Evolutionary conservation across 2,329 filamentous ascomycete genomes (phyloP), one percentile per base, ranked within the genome.

Genomic region (Pseudogymnoascus sp.): DNA sequence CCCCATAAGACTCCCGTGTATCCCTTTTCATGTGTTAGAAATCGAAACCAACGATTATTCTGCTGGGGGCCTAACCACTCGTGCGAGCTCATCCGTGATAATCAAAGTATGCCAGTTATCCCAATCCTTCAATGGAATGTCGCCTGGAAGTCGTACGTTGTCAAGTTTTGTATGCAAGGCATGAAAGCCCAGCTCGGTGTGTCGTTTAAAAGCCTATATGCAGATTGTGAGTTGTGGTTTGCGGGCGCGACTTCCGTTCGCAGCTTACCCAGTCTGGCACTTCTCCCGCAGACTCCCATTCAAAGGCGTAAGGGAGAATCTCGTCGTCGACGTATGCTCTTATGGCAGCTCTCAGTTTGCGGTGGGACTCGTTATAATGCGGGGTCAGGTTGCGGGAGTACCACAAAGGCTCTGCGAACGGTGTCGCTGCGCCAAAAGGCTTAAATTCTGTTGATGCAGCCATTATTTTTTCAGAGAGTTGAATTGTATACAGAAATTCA

Each of bases 301-400:
- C 83, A 33, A 85, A 78, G 3, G 81, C 81, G 65, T 81, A 77
- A 0, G 84, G 85, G 1, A 81, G 74, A 48, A 89, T 77, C 38
- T 85, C 74, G 1, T 78, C 76, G 63, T 88, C 80, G 58, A 88
- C 75, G 64, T 88, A 88, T 25, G 77, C 69, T 39, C 86, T 81
- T 0, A 88, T 74, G 4, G 75, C 77, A 38, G 81, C 76, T 60
- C 84, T 83, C 1, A 89, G 77, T n/a, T 73, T 74, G 33, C 80
- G 79, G 69, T 89, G 87, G 2, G 81, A 81, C 12, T 80, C 77
- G 29, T 80, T 86, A 76, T 89, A 89, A 74, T 88, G 87, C 0
- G 85, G 83, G 36, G 71, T 68, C 4, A 68, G 61, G 38, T 71
- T 66, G 13, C 71, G 61, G 1, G 71, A 71, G 41, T 71, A 72